Evolutionary conservation across 306 rosid genomes (phyloP), one percentile per base, ranked within the genome.

Genomic region (Rubus parviflorus): DNA sequence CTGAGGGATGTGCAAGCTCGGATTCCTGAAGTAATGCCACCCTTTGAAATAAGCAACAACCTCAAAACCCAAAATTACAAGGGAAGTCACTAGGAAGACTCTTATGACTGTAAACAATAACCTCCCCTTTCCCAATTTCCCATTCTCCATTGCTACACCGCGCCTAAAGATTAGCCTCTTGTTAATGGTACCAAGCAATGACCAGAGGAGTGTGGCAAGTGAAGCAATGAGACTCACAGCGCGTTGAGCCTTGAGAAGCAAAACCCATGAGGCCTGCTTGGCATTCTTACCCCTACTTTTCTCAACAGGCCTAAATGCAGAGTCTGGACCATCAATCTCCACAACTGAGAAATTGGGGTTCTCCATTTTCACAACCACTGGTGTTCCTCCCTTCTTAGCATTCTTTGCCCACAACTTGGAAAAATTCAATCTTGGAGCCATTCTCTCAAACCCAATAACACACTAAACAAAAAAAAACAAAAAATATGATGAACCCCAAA

Each of bases 341-440:
- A 94, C 92, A 40, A 94, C 92, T 3, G 97, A 94, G 86, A 95
- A 89, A 67, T 74, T 86, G 62, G 95, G 95, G 77, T 88, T 89
- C 89, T 95, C 97, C 97, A 90, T 92, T 75, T 84, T 92, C 87
- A 94, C 98, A 25, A 90, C 93, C 79, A 94, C 93, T 1, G 95
- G 98, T 63, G 91, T 87, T 75, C 97, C 70, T 40, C 70, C 97
- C 70, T 79, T 88, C 75, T 76, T 84, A 70, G 76, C 14, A 61
- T 89, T 90, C 76, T 82, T 90, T 8, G 78, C 78, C 96, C 96
- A 88, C 90, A 90, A 83, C 11, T 86, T 80, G 67, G 88, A 86
- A 81, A 92, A 94, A 56, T 89, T 92, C 84, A 90, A 79, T 69
- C 91, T 87, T 47, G 89, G 97, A 81, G 91, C 89, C 98, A 94